Conservation (phyloP, 139 green algal species). For the Diplosphaera chodatii region DNA sequence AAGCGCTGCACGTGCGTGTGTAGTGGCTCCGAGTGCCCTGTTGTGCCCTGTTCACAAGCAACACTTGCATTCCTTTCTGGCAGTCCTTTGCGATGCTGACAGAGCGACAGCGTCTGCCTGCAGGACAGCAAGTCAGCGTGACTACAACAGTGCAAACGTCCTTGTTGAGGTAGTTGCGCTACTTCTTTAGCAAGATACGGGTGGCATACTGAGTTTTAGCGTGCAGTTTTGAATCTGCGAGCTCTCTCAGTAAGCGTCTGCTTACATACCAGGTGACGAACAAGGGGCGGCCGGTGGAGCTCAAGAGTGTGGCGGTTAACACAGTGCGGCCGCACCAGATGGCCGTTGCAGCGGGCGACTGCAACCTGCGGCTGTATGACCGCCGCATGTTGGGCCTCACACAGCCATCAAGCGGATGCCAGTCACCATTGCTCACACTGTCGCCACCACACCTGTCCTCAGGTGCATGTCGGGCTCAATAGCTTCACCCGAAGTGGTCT, state of each 20-base stretch:
- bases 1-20: constrained; percentile 13
- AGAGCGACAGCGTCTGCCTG: not conserved
- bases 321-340: constrained; percentile 58
- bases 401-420: no score
- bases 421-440: constrained; percentile 29
- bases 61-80: no score
- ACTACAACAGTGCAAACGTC: constrained; percentile 41
- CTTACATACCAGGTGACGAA: not conserved
- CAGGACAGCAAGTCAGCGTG: constrained; percentile 28
- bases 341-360: constrained; percentile 61
- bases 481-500: no score
- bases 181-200: no score
- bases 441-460: constrained; percentile 41
- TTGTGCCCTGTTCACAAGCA: no score
- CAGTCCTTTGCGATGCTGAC: not conserved
- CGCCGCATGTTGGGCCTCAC: constrained; percentile 41
- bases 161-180: constrained; percentile 27
- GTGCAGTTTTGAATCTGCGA: no score
- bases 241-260: no score
- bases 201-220: no score
- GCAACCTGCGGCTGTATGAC: constrained; percentile 68
- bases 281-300: constrained; percentile 26
- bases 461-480: not conserved
- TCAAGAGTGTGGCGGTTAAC: constrained; percentile 67
- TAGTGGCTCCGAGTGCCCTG: no score